Percentiles rank a stretch among this genome's conserved stretches.
phyloP scores from a whole-genome alignment of 345 rosid genomes.

The Hypericum perforatum region DNA sequence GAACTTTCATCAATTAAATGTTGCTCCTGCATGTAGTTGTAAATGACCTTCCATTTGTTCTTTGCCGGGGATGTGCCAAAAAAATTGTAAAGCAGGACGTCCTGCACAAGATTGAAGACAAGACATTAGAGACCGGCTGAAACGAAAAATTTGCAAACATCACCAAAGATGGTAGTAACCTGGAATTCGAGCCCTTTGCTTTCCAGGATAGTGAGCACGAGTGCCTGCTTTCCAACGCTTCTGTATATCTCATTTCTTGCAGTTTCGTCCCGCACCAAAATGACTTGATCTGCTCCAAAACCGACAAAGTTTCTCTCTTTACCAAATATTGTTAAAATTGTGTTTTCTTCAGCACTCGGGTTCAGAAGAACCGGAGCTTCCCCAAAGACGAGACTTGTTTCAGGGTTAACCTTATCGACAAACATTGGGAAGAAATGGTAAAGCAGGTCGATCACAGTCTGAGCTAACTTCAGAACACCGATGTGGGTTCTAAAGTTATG shows the following conservation, averaged over 20 bases:
- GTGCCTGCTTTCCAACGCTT: constrained; percentile 39
- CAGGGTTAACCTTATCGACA: too few relatives aligned
- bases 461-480: too few relatives aligned
- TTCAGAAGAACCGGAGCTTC: too few relatives aligned
- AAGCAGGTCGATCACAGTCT: too few relatives aligned
- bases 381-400: too few relatives aligned
- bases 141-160: not conserved
- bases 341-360: too few relatives aligned
- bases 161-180: constrained; percentile 20
- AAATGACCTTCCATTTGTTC: constrained; percentile 44
- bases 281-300: constrained; percentile 46
- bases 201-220: constrained; percentile 34
- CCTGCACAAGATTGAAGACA: constrained; percentile 16
- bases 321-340: too few relatives aligned
- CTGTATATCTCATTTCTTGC: constrained; percentile 20
- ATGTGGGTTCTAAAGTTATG: too few relatives aligned
- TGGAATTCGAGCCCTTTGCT: constrained; percentile 51
- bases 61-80: constrained; percentile 37
- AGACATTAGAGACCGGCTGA: not conserved
- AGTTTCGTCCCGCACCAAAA: constrained; percentile 35
- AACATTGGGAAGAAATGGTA: too few relatives aligned
- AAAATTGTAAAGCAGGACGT: constrained; percentile 40
- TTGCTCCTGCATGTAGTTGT: constrained; percentile 31
- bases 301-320: constrained; percentile 14
- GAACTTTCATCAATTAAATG: constrained; percentile 16